Conservation (phyloP, 1,284 basidiomycete genomes). For the Fomes fomentarius region DNA sequence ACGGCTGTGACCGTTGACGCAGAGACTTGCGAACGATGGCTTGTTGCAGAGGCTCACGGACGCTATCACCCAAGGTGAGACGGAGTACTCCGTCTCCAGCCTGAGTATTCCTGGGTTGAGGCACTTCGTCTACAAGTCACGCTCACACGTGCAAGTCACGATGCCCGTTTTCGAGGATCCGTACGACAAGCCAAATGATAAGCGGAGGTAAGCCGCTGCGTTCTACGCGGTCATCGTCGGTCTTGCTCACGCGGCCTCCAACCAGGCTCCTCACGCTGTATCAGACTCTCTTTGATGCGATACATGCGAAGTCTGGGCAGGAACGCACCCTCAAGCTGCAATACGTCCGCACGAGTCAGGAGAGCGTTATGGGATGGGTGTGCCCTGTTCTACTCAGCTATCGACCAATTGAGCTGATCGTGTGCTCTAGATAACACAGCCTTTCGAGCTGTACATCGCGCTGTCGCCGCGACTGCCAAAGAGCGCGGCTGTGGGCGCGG, state of each 20-base stretch:
- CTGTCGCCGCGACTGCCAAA: slow-evolving; percentile 86
- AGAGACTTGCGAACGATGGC: slow-evolving; percentile 68
- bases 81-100: slow-evolving; percentile 68
- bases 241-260: background rate
- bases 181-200: slow-evolving; percentile 66
- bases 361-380: slow-evolving; percentile 91
- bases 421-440: slow-evolving; percentile 77
- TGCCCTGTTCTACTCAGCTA: slow-evolving; percentile 28
- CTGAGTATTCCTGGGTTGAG: slow-evolving; percentile 86
- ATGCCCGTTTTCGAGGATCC: slow-evolving; percentile 82
- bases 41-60: slow-evolving; percentile 53
- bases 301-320: slow-evolving; percentile 86
- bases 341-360: slow-evolving; percentile 82
- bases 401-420: background rate
- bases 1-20: slow-evolving; percentile 1
- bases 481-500: slow-evolving; percentile 82
- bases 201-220: slow-evolving; percentile 50
- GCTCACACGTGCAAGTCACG: slow-evolving; percentile 87
- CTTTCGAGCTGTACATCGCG: slow-evolving; percentile 90
- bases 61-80: slow-evolving; percentile 50
- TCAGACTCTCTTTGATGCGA: slow-evolving; percentile 80
- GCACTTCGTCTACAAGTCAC: slow-evolving; percentile 95
- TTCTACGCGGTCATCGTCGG: background rate
- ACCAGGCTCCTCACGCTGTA: slow-evolving; percentile 80
- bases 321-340: slow-evolving; percentile 78